Evolutionary conservation across 2,329 filamentous ascomycete species (phyloP), one percentile per base, ranked within the genome.

Genomic region (Coleophoma crateriformis): DNA sequence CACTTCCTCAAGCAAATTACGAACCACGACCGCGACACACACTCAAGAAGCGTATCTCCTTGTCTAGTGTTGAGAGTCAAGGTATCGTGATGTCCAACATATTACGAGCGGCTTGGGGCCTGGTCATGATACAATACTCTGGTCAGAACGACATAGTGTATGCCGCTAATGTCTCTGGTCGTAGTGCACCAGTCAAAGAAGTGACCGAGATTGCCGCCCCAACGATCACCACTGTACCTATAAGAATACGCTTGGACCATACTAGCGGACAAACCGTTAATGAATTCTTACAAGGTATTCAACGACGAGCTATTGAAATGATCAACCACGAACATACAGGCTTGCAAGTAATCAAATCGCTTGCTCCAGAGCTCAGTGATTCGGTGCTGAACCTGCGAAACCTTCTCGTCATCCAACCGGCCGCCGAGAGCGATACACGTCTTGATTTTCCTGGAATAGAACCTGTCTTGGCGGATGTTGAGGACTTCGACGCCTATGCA

Each of bases 261-360:
- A 59, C 60, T 7, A 56, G 54, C 20, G 20, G 19, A 32, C 19
- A 44, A 2, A 60, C 61, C 2, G 61, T 71, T 7, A 53, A 57
- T 0, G 61, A 73, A 27, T 78, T 72, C 48, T 60, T 81, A n/a
- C 62, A 72, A 33, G 57, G 61, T 3, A 63, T 79, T 2, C 75
- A 79, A 33, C 62, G 70, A 27, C 64, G 71, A 39, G 71, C 70
- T 1, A 66, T 73, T 0, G 63, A 71, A 7, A 71, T 75, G 54
- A 76, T 79, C 15, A 73, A 74, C 1, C 71, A 78, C 56, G 71
- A 80, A 52, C 77, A 81, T 52, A 62, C 71, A 14, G 59, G 59
- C 5, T 27, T 60, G 14, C 51, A 56, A 27, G 49, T 46, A 13
- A 61, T 61, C 13, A 49, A 52, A 13, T 34, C 37, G n/a, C 37